These are phyloP conservation scores for Phytophthora fragariae DNA, from an alignment of 352 stramenopile genomes.

Conservation along the genomic window DNA sequence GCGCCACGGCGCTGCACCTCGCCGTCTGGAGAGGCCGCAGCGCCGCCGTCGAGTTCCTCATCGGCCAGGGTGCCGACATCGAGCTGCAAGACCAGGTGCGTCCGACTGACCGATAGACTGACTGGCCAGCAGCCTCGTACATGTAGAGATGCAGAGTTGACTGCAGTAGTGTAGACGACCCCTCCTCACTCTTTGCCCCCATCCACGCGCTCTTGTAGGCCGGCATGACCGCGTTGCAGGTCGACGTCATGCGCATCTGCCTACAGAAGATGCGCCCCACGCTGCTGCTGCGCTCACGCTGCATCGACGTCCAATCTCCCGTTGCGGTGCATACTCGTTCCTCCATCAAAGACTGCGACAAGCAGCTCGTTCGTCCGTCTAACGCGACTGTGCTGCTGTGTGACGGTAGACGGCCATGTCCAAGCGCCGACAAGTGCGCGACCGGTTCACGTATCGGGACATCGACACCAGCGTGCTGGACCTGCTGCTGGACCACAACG, in stretches of 20 bases:
- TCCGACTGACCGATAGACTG: background rate
- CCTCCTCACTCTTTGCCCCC: background rate
- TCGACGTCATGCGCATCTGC: conserved; percentile 52
- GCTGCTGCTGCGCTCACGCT: conserved; percentile 42
- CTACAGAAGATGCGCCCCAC: conserved; percentile 57
- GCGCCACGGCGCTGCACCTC: conserved; percentile 45
- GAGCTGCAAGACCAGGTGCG: conserved; percentile 41
- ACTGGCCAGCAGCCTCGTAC: background rate
- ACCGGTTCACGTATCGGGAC: conserved; percentile 49
- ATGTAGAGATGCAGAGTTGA: no score
- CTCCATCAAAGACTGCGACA: no score
- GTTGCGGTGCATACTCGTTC: conserved; percentile 16
- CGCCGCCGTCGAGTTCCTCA: conserved; percentile 34
- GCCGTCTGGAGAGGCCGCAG: conserved; percentile 43
- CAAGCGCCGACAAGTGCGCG: conserved; percentile 36
- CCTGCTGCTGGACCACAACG: conserved; percentile 42
- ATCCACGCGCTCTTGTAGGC: conserved; percentile 7
- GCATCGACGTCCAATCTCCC: conserved; percentile 48
- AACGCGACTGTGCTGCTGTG: background rate
- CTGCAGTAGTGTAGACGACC: no score
- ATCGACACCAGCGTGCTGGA: conserved; percentile 56
- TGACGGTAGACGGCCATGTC: conserved; percentile 38
- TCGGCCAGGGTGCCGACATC: conserved; percentile 42
- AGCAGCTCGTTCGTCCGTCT: background rate
- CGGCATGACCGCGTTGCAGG: conserved; percentile 55